phyloP scores from a whole-genome alignment of 257 asterid genomes.

The Nyctanthes arbortristis region DNA sequence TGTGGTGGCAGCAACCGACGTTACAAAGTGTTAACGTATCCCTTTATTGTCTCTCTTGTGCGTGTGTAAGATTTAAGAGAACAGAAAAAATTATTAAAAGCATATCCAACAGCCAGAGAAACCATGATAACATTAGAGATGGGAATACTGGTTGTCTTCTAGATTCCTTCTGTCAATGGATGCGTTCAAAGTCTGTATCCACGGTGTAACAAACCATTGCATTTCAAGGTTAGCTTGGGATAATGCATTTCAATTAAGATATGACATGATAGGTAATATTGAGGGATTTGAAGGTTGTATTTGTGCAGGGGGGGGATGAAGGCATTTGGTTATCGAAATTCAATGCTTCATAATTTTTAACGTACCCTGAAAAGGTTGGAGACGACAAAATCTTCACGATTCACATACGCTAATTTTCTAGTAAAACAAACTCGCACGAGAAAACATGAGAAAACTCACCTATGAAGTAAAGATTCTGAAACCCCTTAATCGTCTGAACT shows the following conservation, averaged over 20 bases:
- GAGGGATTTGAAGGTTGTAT: background rate
- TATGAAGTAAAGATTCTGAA: conserved; percentile 52
- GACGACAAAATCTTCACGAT: background rate
- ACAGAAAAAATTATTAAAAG: background rate
- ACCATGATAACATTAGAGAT: no score
- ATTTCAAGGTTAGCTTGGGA: background rate
- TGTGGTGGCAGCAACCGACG: background rate
- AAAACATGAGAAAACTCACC: conserved; percentile 41
- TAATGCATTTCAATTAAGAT: background rate
- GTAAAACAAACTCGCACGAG: background rate
- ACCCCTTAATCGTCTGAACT: conserved; percentile 56
- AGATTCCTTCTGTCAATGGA: background rate
- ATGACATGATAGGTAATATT: background rate
- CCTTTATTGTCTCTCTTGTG: background rate
- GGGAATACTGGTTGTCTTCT: background rate
- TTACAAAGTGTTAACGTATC: background rate
- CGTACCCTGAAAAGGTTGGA: no score
- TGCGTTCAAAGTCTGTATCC: background rate
- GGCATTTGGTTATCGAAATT: background rate
- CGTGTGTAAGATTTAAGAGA: background rate
- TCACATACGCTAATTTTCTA: background rate
- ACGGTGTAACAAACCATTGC: background rate
- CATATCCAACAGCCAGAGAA: background rate
- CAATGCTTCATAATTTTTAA: background rate
- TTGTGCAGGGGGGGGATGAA: conserved; percentile 1